Conservation (phyloP, 2,329 filamentous ascomycete genomes). For the Fusarium kyushuense region DNA sequence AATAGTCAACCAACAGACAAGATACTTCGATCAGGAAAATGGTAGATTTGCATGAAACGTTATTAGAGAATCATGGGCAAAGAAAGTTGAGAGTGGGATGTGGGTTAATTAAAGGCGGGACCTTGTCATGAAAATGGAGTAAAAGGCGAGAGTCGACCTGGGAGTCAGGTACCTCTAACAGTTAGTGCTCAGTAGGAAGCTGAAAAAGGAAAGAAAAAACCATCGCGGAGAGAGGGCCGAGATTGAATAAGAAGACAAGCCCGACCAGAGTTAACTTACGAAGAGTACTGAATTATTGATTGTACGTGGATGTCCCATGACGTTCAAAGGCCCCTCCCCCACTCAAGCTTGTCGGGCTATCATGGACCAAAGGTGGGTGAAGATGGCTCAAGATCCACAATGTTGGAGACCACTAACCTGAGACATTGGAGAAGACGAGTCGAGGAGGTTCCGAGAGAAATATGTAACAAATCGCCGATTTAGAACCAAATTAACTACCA, state of each 20-base stretch:
- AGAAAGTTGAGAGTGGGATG: slow-evolving; percentile 26
- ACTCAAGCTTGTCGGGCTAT: slow-evolving; percentile 4
- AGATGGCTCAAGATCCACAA: background rate
- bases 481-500: no score
- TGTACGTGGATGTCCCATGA: slow-evolving; percentile 21
- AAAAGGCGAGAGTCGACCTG: slow-evolving; percentile 1
- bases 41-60: slow-evolving; percentile 6
- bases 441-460: slow-evolving; percentile 9
- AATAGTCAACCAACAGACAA: background rate
- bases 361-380: no score
- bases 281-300: background rate
- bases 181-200: background rate
- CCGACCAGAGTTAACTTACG: background rate
- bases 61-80: slow-evolving; percentile 19
- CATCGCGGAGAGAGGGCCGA: slow-evolving; percentile 40
- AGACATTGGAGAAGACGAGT: slow-evolving; percentile 34
- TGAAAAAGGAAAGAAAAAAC: background rate
- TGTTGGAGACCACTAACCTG: slow-evolving; percentile 16
- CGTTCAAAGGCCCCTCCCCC: slow-evolving; percentile 25
- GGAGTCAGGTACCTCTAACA: background rate
- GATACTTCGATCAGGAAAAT: background rate
- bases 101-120: slow-evolving; percentile 27
- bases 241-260: slow-evolving; percentile 24
- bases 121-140: slow-evolving; percentile 14
- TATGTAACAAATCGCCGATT: background rate